Evolutionary conservation across 179 eudicot species (phyloP).

Genomic region (Silene coronaria): DNA sequence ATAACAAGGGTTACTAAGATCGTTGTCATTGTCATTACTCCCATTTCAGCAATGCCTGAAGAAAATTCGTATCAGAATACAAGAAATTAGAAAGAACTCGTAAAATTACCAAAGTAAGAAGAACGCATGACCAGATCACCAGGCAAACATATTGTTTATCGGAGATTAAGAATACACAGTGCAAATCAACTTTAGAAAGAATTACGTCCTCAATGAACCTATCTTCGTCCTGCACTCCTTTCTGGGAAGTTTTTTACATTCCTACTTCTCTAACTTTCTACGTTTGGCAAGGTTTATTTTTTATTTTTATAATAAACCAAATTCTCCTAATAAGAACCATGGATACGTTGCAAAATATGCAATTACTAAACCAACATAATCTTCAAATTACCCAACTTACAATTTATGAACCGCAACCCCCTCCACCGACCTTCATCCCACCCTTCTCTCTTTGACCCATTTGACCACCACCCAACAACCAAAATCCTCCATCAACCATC

Average conservation of each 20-base stretch:
- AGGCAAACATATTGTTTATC: background rate
- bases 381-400: background rate
- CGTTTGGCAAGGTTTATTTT: background rate
- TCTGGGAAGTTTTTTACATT: background rate
- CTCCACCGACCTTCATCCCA: background rate
- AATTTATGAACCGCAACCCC: background rate
- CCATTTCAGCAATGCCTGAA: slow-evolving; percentile 94
- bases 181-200: background rate
- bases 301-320: background rate
- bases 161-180: background rate
- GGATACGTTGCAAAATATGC: background rate
- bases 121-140: background rate
- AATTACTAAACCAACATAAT: background rate
- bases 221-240: background rate
- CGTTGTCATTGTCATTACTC: slow-evolving; percentile 97
- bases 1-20: slow-evolving; percentile 85
- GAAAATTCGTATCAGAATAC: slow-evolving; percentile 26
- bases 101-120: background rate
- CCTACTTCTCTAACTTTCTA: background rate
- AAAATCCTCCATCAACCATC: background rate
- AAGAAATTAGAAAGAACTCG: background rate
- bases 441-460: background rate
- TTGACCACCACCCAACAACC: background rate
- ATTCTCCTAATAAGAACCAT: background rate
- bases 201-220: background rate